Percentiles rank a stretch among this genome's conserved stretches.
phyloP scores from a whole-genome alignment of 257 asterid species.

The Fraxinus excelsior region DNA sequence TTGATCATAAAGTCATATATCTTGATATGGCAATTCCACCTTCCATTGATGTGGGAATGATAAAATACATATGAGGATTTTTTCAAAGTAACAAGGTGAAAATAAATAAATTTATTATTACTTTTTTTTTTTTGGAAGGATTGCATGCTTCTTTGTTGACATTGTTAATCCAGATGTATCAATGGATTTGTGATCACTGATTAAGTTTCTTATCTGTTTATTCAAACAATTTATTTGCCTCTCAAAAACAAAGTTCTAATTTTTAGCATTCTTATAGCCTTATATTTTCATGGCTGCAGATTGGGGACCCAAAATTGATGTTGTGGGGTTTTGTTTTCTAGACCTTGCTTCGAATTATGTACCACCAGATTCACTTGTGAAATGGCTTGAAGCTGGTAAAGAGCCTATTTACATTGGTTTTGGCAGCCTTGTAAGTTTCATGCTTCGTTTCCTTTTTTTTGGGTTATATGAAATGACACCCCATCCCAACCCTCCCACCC shows the following conservation, averaged over 20 bases:
- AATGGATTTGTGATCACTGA: background rate
- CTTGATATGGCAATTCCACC: background rate
- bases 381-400: conserved; percentile 74
- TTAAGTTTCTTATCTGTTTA: background rate
- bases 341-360: conserved; percentile 87
- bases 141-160: background rate
- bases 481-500: background rate
- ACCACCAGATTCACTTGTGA: conserved; percentile 73
- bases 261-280: background rate
- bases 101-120: background rate
- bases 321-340: conserved; percentile 90
- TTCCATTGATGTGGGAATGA: background rate
- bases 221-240: background rate
- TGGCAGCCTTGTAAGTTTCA: conserved; percentile 88
- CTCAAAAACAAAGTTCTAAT: background rate
- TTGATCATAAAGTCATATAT: no score
- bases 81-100: background rate
- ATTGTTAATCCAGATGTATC: background rate
- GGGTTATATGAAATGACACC: background rate
- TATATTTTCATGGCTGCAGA: conserved; percentile 48
- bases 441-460: background rate
- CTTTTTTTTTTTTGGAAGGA: background rate
- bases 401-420: conserved; percentile 88
- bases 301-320: conserved; percentile 92
- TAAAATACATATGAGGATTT: background rate